Evolutionary conservation across 805 yeast species (phyloP).

Genomic region (Vanderwaltozyma verrucispora): DNA sequence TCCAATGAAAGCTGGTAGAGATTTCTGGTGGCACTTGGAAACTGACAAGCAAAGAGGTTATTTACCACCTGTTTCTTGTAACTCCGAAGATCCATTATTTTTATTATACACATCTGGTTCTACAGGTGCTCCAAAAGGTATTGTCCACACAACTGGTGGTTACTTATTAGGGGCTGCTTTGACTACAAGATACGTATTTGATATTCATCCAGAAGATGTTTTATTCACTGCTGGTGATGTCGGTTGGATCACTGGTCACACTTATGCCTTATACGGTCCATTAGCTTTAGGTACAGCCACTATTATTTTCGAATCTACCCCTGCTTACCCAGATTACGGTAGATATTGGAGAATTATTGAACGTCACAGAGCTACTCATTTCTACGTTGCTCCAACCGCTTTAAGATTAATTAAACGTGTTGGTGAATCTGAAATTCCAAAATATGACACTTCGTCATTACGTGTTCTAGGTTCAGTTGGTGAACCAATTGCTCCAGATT

Average conservation of each 20-base stretch:
- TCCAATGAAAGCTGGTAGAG: constrained; percentile 70
- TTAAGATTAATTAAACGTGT: constrained; percentile 82
- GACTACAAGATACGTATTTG: constrained; percentile 89
- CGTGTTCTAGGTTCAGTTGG: constrained; percentile 96
- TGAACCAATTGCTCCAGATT: constrained; percentile 96
- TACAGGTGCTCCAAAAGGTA: constrained; percentile 98
- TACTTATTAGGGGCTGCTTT: constrained; percentile 86
- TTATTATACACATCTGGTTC: constrained; percentile 96
- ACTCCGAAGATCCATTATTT: constrained; percentile 91
- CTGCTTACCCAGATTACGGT: constrained; percentile 90
- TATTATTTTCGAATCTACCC: constrained; percentile 93
- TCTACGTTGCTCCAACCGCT: constrained; percentile 98
- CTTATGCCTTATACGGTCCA: constrained; percentile 93
- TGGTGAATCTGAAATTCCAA: constrained; percentile 73
- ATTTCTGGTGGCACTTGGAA: constrained; percentile 94
- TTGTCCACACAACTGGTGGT: constrained; percentile 91
- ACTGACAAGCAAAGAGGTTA: constrained; percentile 70
- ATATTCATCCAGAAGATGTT: constrained; percentile 78
- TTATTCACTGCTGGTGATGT: constrained; percentile 97
- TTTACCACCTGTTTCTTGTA: constrained; percentile 77
- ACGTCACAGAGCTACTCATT: constrained; percentile 80
- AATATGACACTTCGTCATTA: constrained; percentile 74
- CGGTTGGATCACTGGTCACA: constrained; percentile 99
- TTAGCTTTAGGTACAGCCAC: constrained; percentile 80
- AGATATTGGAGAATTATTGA: constrained; percentile 97